Evolutionary conservation across 202 grass and related monocot genomes (phyloP).

Genomic region (Zoysia matrella): DNA sequence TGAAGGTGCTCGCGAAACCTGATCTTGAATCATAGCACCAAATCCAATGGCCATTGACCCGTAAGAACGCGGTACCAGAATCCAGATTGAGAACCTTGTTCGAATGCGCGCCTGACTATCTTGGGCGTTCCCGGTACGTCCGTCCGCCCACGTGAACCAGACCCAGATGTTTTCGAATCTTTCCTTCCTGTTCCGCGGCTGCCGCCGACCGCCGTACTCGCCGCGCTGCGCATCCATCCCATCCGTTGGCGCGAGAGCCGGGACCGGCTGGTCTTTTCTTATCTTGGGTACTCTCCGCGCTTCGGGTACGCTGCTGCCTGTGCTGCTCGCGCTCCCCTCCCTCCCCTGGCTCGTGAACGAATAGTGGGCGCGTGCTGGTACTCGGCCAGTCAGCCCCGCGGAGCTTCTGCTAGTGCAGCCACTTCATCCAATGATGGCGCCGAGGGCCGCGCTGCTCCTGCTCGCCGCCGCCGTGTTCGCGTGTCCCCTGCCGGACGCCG

Average conservation of each 20-base stretch:
- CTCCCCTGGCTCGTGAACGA: background rate
- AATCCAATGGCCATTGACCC: too few relatives aligned
- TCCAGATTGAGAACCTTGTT: background rate
- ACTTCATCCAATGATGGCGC: background rate
- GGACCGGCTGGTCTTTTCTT: background rate
- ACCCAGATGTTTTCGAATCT: background rate
- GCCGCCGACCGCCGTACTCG: background rate
- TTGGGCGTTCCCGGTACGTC: background rate
- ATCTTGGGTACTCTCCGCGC: background rate
- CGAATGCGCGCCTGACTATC: background rate
- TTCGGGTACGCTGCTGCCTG: background rate
- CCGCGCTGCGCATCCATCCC: background rate
- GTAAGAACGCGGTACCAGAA: too few relatives aligned
- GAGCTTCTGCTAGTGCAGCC: background rate
- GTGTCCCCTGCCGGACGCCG: background rate
- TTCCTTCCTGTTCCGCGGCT: background rate
- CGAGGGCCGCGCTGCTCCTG: background rate
- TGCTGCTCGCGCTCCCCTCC: background rate
- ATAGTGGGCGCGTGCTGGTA: background rate
- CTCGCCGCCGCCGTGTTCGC: background rate
- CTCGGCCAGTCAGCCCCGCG: background rate
- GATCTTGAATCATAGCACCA: background rate
- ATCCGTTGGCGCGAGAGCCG: background rate
- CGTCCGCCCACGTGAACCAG: constrained; percentile 8
- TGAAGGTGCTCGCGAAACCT: background rate